Evolutionary conservation across 2,329 filamentous ascomycete genomes (phyloP).

Genomic region (Penicillium thymicola): DNA sequence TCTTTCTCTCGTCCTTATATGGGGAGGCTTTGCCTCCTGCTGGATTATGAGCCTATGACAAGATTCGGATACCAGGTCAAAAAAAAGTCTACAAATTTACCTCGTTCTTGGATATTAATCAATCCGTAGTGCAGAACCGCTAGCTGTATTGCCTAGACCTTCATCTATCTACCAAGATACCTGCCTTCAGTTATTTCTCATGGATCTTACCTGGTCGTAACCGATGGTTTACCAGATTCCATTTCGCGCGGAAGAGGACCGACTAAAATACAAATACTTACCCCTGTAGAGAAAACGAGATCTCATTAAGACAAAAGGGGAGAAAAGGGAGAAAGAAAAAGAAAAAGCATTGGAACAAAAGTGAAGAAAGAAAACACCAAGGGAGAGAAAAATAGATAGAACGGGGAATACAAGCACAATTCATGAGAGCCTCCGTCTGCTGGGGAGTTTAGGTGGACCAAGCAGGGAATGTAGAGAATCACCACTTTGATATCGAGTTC

Average conservation of each 20-base stretch:
- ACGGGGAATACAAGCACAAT: slow-evolving; percentile 21
- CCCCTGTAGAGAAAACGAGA: slow-evolving; percentile 26
- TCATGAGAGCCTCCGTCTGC: slow-evolving; percentile 9
- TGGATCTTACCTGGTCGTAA: slow-evolving; percentile 46
- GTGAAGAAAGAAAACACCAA: slow-evolving; percentile 25
- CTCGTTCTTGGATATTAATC: background rate
- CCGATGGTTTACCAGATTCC: slow-evolving; percentile 27
- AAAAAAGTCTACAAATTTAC: slow-evolving; percentile 19
- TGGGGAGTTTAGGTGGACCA: background rate
- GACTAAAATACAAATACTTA: slow-evolving; percentile 47
- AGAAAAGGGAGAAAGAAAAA: slow-evolving; percentile 33
- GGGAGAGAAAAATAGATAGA: slow-evolving; percentile 24
- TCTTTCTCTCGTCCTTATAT: slow-evolving; percentile 17
- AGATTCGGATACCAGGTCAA: slow-evolving; percentile 30
- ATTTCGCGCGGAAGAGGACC: slow-evolving; percentile 12
- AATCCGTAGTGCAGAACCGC: slow-evolving; percentile 3
- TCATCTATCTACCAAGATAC: slow-evolving; percentile 14
- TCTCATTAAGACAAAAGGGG: slow-evolving; percentile 18
- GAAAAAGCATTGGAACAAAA: slow-evolving; percentile 23
- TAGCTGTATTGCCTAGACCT: slow-evolving; percentile 6
- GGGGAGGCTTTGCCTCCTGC: slow-evolving; percentile 18
- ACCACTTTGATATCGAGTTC: background rate
- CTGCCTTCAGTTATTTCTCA: slow-evolving; percentile 25
- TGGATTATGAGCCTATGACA: slow-evolving; percentile 35
- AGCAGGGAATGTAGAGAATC: background rate